Evolutionary conservation across 1,284 basidiomycete genomes (phyloP).

Genomic region (Sporisorium sorghi): DNA sequence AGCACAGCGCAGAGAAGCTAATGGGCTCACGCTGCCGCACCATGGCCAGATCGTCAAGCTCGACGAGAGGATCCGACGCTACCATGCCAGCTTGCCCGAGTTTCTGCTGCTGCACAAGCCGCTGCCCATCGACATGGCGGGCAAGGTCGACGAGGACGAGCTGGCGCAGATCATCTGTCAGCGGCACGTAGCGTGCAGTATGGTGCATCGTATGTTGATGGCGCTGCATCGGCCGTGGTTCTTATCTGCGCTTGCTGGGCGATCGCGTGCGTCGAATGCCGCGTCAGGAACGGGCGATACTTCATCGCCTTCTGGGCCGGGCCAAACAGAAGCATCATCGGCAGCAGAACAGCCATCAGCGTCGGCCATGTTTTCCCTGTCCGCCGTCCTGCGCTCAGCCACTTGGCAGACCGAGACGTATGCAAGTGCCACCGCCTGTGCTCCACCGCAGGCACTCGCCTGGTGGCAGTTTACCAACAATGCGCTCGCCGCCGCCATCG

Average conservation of each 20-base stretch:
- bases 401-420: constrained; percentile 35
- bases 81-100: constrained; percentile 32
- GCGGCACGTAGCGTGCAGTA: constrained; percentile 31
- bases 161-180: constrained; percentile 36
- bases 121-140: constrained; percentile 36
- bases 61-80: constrained; percentile 37
- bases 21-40: constrained; percentile 9
- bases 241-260: constrained; percentile 22
- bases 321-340: neutral
- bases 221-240: constrained; percentile 42
- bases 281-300: neutral
- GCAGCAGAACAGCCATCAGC: constrained; percentile 7
- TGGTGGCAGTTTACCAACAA: constrained; percentile 44
- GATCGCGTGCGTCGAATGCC: neutral
- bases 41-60: constrained; percentile 23
- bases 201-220: constrained; percentile 42
- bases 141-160: constrained; percentile 31
- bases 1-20: neutral
- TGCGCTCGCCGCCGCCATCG: constrained; percentile 39
- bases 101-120: constrained; percentile 32
- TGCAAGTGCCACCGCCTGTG: constrained; percentile 22
- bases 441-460: constrained; percentile 24
- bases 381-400: constrained; percentile 33
- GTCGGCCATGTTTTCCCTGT: constrained; percentile 25
- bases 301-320: neutral